Base-by-base conservation (phyloP, 2,329 filamentous ascomycete genomes). In the Sporothrix schenckii region DNA sequence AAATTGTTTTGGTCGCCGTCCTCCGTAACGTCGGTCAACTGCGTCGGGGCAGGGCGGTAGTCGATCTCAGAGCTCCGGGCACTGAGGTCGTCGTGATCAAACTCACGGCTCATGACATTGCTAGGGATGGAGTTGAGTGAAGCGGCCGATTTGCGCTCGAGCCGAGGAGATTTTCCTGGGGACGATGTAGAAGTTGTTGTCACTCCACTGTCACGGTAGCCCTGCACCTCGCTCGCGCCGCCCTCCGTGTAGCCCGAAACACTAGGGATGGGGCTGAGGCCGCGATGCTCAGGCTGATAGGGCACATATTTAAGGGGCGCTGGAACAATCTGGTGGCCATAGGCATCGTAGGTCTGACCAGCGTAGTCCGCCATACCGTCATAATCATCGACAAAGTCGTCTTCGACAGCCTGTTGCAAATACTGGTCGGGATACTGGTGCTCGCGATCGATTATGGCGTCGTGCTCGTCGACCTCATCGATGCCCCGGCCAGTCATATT, bases 221-320 rank as follows among this genome's bases (percentile, higher is more conserved):
- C 80, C 47, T 84, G 84, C 39, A 82, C 81, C 72, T 89, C 86
- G 75, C 84, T 89, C 4, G 67, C 34, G 68, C 88, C 88, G 61
- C 88, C 88, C 75, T 93, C 89, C 4, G 88, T 90, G 76, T 93
- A 94, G 73, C 94, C 95, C 13, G 93, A 94, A 19, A 97, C 92
- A 76, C 94, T 97, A 75, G 95, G 94, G 72, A 97, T 94, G 0
- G 94, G 94, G 77, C 94, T 97, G 65, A 96, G 81, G 13, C 89
- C 90, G 54, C 92, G 90, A 68, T 88, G 86, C 74, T 91, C 88
- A 13, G 88, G 85, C 75, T 89, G 86, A 73, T 92, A 90, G 1
- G 90, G 87, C n/a, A 89, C 84, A 74, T 91, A 91, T 74, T 87
- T 87, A 39, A 89, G 79, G 19, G 87, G 88, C 3, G 87, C 86